phyloP scores from a whole-genome alignment of 2,329 filamentous ascomycete genomes.

The Sarocladiaceae sp. region DNA sequence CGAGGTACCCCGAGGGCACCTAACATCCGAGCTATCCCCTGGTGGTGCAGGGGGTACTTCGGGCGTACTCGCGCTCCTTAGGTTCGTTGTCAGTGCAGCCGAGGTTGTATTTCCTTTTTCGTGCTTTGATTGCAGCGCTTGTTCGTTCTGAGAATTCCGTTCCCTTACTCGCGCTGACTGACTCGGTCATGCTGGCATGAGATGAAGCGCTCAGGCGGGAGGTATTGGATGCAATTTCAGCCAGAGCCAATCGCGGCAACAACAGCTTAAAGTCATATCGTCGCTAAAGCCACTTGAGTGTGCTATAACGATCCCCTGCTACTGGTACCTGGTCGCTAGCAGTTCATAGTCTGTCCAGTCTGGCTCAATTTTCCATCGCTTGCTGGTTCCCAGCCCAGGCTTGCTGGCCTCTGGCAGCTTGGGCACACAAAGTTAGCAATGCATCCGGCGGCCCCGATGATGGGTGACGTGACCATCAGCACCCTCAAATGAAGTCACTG shows the following conservation, averaged over 20 bases:
- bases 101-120: neutral
- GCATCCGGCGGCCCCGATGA: too few relatives aligned
- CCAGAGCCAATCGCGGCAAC: neutral
- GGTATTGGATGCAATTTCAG: neutral
- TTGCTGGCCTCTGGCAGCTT: too few relatives aligned
- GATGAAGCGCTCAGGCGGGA: neutral
- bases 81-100: constrained; percentile 4
- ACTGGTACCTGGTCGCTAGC: too few relatives aligned
- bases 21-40: constrained; percentile 1
- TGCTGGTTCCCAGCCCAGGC: too few relatives aligned
- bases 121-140: neutral
- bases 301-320: too few relatives aligned
- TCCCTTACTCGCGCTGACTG: constrained; percentile 2
- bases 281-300: neutral
- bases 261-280: neutral
- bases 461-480: too few relatives aligned
- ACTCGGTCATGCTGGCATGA: constrained; percentile 2
- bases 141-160: too few relatives aligned
- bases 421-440: too few relatives aligned
- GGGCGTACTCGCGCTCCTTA: too few relatives aligned
- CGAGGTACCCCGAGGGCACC: neutral
- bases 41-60: constrained; percentile 7
- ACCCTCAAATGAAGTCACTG: too few relatives aligned
- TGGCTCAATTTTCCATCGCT: too few relatives aligned
- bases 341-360: too few relatives aligned